These are phyloP conservation scores for Chara braunii DNA, from an alignment of 139 green algal species.

Conservation along the genomic window DNA sequence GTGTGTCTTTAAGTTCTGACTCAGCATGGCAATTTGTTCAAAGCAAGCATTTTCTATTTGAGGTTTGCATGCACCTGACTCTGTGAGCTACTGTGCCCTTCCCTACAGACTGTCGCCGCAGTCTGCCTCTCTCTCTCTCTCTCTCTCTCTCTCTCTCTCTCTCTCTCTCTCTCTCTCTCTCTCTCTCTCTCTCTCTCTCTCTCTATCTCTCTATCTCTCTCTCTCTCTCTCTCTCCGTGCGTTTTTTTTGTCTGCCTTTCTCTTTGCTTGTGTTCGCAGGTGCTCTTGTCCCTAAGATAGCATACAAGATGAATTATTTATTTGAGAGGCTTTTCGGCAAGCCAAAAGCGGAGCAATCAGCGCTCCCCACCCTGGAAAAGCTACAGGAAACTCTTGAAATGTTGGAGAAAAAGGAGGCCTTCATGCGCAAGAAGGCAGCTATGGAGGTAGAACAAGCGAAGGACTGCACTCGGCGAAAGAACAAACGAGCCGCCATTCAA, in stretches of 20 bases:
- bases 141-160: no score
- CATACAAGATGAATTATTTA: constrained; percentile 20
- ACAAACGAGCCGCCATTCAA: constrained; percentile 75
- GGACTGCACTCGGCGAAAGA: constrained; percentile 68
- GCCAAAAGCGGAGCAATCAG: constrained; percentile 21
- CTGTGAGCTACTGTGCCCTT: no score
- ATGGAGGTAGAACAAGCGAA: constrained; percentile 74
- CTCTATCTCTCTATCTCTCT: no score
- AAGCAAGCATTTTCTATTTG: no score
- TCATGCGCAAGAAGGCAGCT: constrained; percentile 78
- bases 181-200: no score
- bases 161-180: no score
- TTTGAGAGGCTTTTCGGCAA: constrained; percentile 34
- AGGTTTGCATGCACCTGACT: no score
- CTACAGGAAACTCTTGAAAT: constrained; percentile 71
- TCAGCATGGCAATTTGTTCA: no score
- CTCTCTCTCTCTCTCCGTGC: constrained; percentile 1
- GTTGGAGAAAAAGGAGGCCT: constrained; percentile 74
- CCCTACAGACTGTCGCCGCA: no score
- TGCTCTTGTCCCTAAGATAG: neutral
- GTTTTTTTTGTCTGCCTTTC: neutral
- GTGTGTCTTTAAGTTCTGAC: no score
- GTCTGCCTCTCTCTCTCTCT: no score
- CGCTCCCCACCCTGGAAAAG: constrained; percentile 14
- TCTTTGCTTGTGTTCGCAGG: neutral